Percentiles rank a stretch among this genome's conserved stretches.
These are phyloP conservation scores for Saccharomyces kudriavzevii DNA, from an alignment of 805 yeast species.

Conservation along the genomic window DNA sequence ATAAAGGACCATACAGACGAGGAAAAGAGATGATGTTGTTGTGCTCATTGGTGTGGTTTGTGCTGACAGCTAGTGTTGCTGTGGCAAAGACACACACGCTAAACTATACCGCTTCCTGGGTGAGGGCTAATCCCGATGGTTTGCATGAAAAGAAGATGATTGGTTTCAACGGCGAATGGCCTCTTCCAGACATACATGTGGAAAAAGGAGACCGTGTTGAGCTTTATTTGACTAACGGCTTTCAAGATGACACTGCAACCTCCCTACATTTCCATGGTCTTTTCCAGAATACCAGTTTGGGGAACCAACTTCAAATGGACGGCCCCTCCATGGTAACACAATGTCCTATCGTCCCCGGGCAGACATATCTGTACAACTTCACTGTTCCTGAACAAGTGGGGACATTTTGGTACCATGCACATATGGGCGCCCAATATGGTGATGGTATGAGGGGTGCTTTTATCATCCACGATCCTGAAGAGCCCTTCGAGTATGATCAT, in stretches of 20 bases:
- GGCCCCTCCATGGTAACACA: slow-evolving; percentile 77
- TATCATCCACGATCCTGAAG: slow-evolving; percentile 49
- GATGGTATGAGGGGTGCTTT: slow-evolving; percentile 71
- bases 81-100: slow-evolving; percentile 41
- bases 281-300: slow-evolving; percentile 51
- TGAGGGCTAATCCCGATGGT: slow-evolving; percentile 62
- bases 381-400: slow-evolving; percentile 63
- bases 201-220: slow-evolving; percentile 55
- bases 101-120: slow-evolving; percentile 52
- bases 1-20: not conserved
- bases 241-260: slow-evolving; percentile 40
- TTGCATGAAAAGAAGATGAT: slow-evolving; percentile 45
- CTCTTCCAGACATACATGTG: slow-evolving; percentile 60
- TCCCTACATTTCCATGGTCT: slow-evolving; percentile 76
- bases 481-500: slow-evolving; percentile 55
- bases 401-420: slow-evolving; percentile 81
- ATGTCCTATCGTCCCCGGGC: slow-evolving; percentile 68
- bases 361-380: slow-evolving; percentile 60
- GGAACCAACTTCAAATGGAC: slow-evolving; percentile 47
- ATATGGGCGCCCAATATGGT: slow-evolving; percentile 66
- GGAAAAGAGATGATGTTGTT: not conserved
- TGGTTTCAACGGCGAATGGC: slow-evolving; percentile 67
- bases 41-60: not conserved
- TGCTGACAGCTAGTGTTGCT: not conserved
- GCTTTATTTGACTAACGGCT: slow-evolving; percentile 54